Evolutionary conservation across 495 filamentous ascomycete genomes (phyloP), one percentile per base, ranked within the genome.

Genomic region (Penicillium parvum): DNA sequence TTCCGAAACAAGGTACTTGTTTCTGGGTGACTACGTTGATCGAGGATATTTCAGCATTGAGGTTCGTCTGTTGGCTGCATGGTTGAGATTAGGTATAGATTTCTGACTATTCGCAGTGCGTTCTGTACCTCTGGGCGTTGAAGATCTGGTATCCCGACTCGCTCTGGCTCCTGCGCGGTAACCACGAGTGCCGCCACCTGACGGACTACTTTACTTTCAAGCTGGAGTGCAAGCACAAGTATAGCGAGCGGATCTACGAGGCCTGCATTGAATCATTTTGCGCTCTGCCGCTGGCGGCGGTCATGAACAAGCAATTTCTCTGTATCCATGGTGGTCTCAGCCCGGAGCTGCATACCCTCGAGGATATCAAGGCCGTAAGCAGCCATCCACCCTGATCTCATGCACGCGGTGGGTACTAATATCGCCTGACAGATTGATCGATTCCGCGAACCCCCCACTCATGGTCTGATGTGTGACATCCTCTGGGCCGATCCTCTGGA

Each of bases 201-300:
- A 98, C 92, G 18, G 92, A 98, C 61, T 98, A 98, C 74, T 98
- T 98, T 72, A 98, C 92, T 37, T 98, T 98, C 74, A 96, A 97
- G 75, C 78, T 98, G 40, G 92, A 98, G 67, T 98, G 92, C 74
- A 95, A 92, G 71, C 90, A 98, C 78, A 98, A 98, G 60, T 98
- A 98, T 68, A 94, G 87, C 35, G 92, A 96, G 68, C 78, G 77
- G 51, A 82, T 98, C 46, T 98, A 98, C 63, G 92, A 98, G 65
- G 92, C 92, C 26, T 96, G 92, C 69, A 91, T 96, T 81, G 89
- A 96, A 46, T 91, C 92, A 21, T 98, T 98, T 77, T 98, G 92
- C 63, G 75, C 84, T 52, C 74, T 98, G 53, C 92, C 92, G 34
- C 75, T 98, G 62, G 92, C 92, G 47, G 92, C 92, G 12, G 82